These are phyloP conservation scores for Tothia fuscella DNA, from an alignment of 2,329 filamentous ascomycete genomes.

Conservation along the genomic window DNA sequence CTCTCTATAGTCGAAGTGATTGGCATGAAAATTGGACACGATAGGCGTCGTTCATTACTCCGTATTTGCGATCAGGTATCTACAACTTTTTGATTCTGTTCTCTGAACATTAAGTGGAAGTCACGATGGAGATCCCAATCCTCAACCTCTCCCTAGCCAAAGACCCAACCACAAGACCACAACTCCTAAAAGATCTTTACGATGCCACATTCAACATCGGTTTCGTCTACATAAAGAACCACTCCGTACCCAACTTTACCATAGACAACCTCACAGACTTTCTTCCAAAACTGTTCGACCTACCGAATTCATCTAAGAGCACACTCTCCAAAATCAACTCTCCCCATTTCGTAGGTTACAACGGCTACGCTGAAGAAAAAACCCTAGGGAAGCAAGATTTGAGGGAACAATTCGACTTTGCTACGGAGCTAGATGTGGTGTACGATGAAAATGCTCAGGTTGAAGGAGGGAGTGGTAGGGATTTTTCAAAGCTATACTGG, in stretches of 20 bases:
- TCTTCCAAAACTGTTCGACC: slow-evolving; percentile 34
- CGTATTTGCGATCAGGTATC: too few relatives aligned
- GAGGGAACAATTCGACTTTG: slow-evolving; percentile 49
- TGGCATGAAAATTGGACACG: too few relatives aligned
- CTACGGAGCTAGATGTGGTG: slow-evolving; percentile 38
- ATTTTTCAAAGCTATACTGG: slow-evolving; percentile 30
- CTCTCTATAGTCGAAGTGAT: too few relatives aligned
- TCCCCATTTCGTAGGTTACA: slow-evolving; percentile 51
- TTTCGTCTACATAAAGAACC: slow-evolving; percentile 42
- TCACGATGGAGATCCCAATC: slow-evolving; percentile 34
- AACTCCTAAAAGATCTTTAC: slow-evolving; percentile 33
- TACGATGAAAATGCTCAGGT: slow-evolving; percentile 17
- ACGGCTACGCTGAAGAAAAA: slow-evolving; percentile 41
- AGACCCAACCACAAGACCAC: slow-evolving; percentile 22
- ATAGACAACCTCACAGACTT: slow-evolving; percentile 28
- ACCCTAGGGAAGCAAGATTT: slow-evolving; percentile 42
- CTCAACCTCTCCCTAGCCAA: slow-evolving; percentile 36
- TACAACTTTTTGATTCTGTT: too few relatives aligned
- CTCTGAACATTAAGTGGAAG: too few relatives aligned
- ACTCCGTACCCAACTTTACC: slow-evolving; percentile 29
- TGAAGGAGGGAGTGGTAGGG: too few relatives aligned
- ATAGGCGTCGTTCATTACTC: too few relatives aligned
- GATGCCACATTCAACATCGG: slow-evolving; percentile 39
- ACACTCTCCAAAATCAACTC: slow-evolving; percentile 38
- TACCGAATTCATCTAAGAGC: slow-evolving; percentile 28